Evolutionary conservation across 352 stramenopile species (phyloP), one percentile per base, ranked within the genome.

Genomic region (Phytopythium helicoides): DNA sequence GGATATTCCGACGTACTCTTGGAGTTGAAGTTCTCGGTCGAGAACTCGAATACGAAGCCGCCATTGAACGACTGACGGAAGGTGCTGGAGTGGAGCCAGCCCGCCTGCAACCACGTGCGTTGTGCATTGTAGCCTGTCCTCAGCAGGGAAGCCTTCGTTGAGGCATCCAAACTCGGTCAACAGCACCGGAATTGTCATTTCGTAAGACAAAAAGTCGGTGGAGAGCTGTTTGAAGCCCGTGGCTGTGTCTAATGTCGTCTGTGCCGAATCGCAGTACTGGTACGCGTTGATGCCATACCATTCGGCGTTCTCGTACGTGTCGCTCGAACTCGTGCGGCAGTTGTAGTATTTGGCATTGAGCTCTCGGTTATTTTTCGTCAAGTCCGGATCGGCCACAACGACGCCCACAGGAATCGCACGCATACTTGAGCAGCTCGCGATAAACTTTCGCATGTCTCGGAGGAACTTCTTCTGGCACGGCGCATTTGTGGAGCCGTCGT

Each of bases 381-480:
- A 58, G 44, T 94, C 83, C 2, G 85, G 21, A 89, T 74, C 12
- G 65, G 82, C 38, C 12, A 25, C 38, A 22, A 3, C 38, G 25
- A 93, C 70, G 34, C 87, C 87, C 9, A 96, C 72, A 0, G 87
- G 84, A 31, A 96, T 76, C 19, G 76, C 15, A 3, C 87, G 80
- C 21, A 90, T 62, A 37, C 61, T 76, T 1, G 47, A 26, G 46
- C 87, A 96, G 2, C 41, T 51, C 1, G 44, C 54, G 14, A 92
- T 68, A 63, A 87, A 95, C 9, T 52, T 56, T 28, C 86, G 68
- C 81, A 95, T 92, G 52, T 95, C 87, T 5, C 73, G 68, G 35
- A 96, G 64, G 47, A 95, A 94, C 57, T 95, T 95, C 62, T 96
- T 96, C 53, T 94, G 81, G 60, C 87, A 96, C 9, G 87, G 76